A percentile compares a stretch with the other conserved stretches of the same genome.
Evolutionary conservation across 2,329 filamentous ascomycete species (phyloP).

Genomic region (Xylaria sp.): DNA sequence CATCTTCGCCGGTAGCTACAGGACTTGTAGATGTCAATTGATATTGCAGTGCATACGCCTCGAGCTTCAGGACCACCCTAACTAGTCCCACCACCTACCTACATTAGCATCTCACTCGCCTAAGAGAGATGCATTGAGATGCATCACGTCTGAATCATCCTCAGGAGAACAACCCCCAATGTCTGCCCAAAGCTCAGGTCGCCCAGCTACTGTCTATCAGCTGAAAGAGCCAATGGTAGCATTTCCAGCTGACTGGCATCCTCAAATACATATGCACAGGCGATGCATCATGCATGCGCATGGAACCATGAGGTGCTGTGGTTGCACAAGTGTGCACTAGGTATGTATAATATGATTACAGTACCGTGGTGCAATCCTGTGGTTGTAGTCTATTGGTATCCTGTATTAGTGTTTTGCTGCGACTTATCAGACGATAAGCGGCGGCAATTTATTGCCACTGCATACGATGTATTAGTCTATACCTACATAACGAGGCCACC

Average conservation of each 20-base stretch:
- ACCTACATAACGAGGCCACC: too few relatives aligned
- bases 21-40: background rate
- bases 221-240: slow-evolving; percentile 38
- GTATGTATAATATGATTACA: slow-evolving; percentile 23
- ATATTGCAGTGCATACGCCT: slow-evolving; percentile 24
- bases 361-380: background rate
- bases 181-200: slow-evolving; percentile 8
- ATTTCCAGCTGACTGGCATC: slow-evolving; percentile 41
- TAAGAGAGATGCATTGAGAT: slow-evolving; percentile 19
- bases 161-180: slow-evolving; percentile 5
- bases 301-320: slow-evolving; percentile 34
- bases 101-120: background rate
- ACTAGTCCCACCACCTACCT: slow-evolving; percentile 30
- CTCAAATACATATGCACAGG: slow-evolving; percentile 33
- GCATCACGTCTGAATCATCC: slow-evolving; percentile 31
- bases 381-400: background rate
- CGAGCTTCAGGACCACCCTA: slow-evolving; percentile 29
- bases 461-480: too few relatives aligned
- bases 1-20: slow-evolving; percentile 13
- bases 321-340: slow-evolving; percentile 30
- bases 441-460: background rate
- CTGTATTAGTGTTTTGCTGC: background rate
- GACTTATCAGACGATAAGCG: slow-evolving; percentile 20
- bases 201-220: slow-evolving; percentile 40
- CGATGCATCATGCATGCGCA: slow-evolving; percentile 37